Conservation (phyloP, 306 rosid species). For the barrel medic (Medicago truncatula) region MtrunA17r5.0-ANR NC_053045.1:54143501-54144000, state of each 20-base stretch:
- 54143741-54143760: neutral
- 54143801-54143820: constrained; percentile 56
- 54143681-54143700: constrained; percentile 98
- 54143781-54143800: constrained; percentile 14
- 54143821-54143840: constrained; percentile 96
- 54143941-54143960: constrained; percentile 4
- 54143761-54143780: constrained; percentile 25
- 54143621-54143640: constrained; percentile 21
- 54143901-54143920: constrained; percentile 79
- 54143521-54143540: neutral
- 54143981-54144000: constrained; percentile 11
- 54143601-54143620: neutral
- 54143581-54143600: constrained; percentile 3
- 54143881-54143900: constrained; percentile 86
- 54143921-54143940: constrained; percentile 60
- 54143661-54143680: constrained; percentile 14
- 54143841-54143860: constrained; percentile 99
- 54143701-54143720: constrained; percentile 97
- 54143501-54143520: neutral
- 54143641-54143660: constrained; percentile 16
- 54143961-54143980: constrained; percentile 9
- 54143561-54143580: neutral
- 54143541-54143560: neutral
- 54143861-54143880: constrained; percentile 82
- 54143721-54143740: constrained; percentile 65